phyloP scores from a whole-genome alignment of 139 green algal species.

The Pleodorina starrii region DNA sequence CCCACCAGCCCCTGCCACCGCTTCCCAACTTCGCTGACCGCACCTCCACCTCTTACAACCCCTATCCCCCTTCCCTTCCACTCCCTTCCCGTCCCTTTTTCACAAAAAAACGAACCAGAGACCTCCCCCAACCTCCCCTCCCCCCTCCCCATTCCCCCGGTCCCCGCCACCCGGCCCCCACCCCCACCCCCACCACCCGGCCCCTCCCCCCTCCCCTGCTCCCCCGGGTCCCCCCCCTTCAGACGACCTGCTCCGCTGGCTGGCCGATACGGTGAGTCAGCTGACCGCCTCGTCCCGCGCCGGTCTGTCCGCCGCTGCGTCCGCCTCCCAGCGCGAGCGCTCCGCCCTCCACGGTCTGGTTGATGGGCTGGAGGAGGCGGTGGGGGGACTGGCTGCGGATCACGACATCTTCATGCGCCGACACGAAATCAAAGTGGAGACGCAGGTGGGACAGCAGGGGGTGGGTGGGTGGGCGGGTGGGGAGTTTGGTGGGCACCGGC shows the following conservation, averaged over 20 bases:
- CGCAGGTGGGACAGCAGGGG: constrained; percentile 26
- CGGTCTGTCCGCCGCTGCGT: not conserved
- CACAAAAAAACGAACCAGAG: not conserved
- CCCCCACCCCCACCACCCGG: not conserved
- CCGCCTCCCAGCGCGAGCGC: constrained; percentile 24
- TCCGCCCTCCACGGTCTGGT: not conserved
- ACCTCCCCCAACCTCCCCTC: not conserved
- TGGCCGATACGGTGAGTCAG: constrained; percentile 19
- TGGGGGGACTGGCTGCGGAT: constrained; percentile 26
- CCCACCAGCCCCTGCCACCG: too few species aligned
- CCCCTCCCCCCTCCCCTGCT: not conserved
- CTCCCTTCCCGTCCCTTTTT: not conserved
- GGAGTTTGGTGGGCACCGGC: too few species aligned
- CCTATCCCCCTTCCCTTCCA: too few species aligned
- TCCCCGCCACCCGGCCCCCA: not conserved
- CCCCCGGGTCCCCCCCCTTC: not conserved
- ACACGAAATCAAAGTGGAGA: constrained; percentile 59
- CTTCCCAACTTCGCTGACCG: too few species aligned
- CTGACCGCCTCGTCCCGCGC: constrained; percentile 13
- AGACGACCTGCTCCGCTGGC: constrained; percentile 51
- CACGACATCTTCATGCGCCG: constrained; percentile 55
- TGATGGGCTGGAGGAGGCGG: constrained; percentile 30
- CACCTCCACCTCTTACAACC: too few species aligned
- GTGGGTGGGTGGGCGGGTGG: not conserved
- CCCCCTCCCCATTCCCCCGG: not conserved